A percentile compares a stretch with the other conserved stretches of the same genome.
These are phyloP conservation scores for Saccharum spontaneum DNA, from an alignment of 176 grass and related monocot species.

Conservation along the genomic window DNA sequence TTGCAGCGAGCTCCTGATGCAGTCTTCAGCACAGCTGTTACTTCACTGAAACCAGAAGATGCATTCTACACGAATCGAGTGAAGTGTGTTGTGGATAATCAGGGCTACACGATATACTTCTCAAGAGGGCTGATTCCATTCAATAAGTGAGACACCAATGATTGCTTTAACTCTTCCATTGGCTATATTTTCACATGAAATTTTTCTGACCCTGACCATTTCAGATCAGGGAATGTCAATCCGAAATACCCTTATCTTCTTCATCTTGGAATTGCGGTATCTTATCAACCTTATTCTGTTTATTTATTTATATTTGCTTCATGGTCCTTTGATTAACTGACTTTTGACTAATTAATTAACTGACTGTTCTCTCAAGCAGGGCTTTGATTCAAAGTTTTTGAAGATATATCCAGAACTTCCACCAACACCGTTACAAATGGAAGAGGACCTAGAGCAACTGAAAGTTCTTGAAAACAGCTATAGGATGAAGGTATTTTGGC, in stretches of 20 bases:
- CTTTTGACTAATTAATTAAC: background rate
- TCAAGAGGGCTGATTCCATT: conserved; percentile 91
- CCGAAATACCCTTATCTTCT: conserved; percentile 82
- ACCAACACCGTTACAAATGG: conserved; percentile 77
- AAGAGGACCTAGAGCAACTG: conserved; percentile 96
- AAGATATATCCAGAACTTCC: conserved; percentile 74
- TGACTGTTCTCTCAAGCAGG: conserved; percentile 35
- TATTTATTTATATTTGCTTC: background rate
- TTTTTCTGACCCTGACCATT: conserved; percentile 43
- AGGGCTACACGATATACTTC: conserved; percentile 90
- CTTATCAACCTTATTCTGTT: background rate
- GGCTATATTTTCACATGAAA: background rate
- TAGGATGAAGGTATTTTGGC: conserved; percentile 84
- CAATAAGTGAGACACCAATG: conserved; percentile 59
- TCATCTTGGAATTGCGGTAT: conserved; percentile 90
- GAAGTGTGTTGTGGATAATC: conserved; percentile 85
- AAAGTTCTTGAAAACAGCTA: conserved; percentile 96
- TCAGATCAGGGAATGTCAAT: conserved; percentile 79
- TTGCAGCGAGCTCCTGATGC: conserved; percentile 87
- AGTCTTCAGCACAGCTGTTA: conserved; percentile 93
- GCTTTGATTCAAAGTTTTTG: conserved; percentile 86
- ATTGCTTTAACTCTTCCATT: background rate
- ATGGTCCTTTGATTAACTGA: conserved; percentile 1
- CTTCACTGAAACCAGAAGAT: conserved; percentile 83
- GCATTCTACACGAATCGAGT: conserved; percentile 80